Conservation (phyloP, 306 rosid species). For the Quillaja saponaria region DNA sequence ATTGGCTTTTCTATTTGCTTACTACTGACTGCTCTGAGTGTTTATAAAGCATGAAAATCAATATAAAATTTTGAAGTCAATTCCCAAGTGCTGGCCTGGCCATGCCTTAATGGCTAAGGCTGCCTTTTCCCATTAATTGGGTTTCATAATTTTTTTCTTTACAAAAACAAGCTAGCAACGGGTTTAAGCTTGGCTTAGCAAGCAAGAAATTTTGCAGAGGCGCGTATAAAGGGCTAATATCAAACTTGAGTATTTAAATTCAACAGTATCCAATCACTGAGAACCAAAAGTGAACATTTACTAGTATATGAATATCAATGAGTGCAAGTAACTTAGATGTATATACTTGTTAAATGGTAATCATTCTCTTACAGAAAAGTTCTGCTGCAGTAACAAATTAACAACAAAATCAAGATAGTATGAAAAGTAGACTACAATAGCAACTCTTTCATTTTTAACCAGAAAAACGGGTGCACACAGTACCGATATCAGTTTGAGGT, state of each 20-base stretch:
- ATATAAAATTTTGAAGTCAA: no score
- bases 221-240: no score
- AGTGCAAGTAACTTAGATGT: no score
- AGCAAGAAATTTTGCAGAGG: neutral
- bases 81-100: no score
- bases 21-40: no score
- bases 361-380: no score
- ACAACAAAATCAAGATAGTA: no score
- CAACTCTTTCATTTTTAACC: neutral
- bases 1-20: no score
- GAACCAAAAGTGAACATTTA: neutral
- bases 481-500: neutral
- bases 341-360: no score
- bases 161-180: slow-evolving; percentile 3
- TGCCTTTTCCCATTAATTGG: neutral
- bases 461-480: neutral
- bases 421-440: no score
- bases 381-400: neutral
- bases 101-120: no score
- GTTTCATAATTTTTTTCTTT: neutral
- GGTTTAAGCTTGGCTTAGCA: slow-evolving; percentile 2
- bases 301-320: neutral
- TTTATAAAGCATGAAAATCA: no score
- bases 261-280: neutral
- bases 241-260: slow-evolving; percentile 11